These are phyloP conservation scores for Kodamaea sp. DNA, from an alignment of 1,139 yeast genomes.

Conservation along the genomic window DNA sequence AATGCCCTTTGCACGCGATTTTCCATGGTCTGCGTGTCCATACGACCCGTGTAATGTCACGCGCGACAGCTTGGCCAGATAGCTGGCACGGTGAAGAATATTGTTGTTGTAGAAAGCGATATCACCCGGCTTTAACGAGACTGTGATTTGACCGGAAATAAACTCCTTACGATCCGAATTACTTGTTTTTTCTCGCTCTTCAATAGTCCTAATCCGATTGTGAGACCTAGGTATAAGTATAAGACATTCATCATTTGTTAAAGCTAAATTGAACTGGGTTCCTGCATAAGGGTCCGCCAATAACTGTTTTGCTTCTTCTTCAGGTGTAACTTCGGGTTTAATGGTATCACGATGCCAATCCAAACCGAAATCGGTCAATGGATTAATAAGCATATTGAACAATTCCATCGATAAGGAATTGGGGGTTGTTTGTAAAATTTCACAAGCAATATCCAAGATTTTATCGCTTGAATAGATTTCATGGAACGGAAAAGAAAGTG, in stretches of 20 bases:
- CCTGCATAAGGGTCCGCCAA: constrained; percentile 46
- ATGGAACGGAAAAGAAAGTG: constrained; percentile 39
- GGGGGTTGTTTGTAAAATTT: constrained; percentile 41
- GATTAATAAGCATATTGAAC: constrained; percentile 55
- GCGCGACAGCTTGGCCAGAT: constrained; percentile 38
- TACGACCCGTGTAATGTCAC: constrained; percentile 54
- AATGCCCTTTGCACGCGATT: constrained; percentile 47
- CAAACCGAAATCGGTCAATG: constrained; percentile 52
- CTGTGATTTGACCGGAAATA: constrained; percentile 41
- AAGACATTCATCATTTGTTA: constrained; percentile 47
- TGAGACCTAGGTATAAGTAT: constrained; percentile 54
- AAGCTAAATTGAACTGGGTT: constrained; percentile 53
- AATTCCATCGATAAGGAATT: constrained; percentile 47
- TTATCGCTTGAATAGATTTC: constrained; percentile 43
- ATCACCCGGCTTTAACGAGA: constrained; percentile 51
- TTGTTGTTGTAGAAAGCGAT: constrained; percentile 53
- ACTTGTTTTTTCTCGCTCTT: constrained; percentile 44
- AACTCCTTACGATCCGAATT: constrained; percentile 33
- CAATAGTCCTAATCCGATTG: constrained; percentile 43
- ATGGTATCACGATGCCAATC: constrained; percentile 59
- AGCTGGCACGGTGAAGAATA: constrained; percentile 50
- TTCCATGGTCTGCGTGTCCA: constrained; percentile 46
- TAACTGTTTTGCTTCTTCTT: constrained; percentile 43
- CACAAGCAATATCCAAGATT: constrained; percentile 40
- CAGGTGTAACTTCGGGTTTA: constrained; percentile 46